A percentile compares a stretch with the other conserved stretches of the same genome.
Evolutionary conservation across 129 eudicot species (phyloP).

Genomic region (Ambrosia artemisiifolia): DNA sequence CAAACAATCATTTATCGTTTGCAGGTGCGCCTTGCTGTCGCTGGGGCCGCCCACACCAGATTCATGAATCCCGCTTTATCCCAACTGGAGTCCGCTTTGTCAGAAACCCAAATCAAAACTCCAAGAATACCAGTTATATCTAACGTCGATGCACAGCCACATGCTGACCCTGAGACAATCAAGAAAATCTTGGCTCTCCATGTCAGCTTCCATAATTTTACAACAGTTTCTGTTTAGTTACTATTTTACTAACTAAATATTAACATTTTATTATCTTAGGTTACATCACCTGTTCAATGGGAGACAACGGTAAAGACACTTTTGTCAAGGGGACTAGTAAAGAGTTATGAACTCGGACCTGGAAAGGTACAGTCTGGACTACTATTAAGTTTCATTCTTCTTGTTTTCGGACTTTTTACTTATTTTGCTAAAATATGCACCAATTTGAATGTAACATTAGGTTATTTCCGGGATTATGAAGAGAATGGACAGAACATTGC

Average conservation of each 20-base stretch:
- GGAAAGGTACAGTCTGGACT: conserved; percentile 62
- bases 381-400: neutral
- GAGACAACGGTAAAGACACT: conserved; percentile 85
- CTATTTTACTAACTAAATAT: no score
- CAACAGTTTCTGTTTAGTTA: neutral
- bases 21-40: conserved; percentile 94
- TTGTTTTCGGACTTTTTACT: neutral
- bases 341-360: conserved; percentile 93
- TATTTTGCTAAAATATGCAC: neutral
- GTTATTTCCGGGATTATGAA: conserved; percentile 83
- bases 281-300: conserved; percentile 98
- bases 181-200: conserved; percentile 93
- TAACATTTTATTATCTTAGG: conserved; percentile 37
- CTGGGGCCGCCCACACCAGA: conserved; percentile 93
- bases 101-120: conserved; percentile 61
- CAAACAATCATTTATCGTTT: neutral
- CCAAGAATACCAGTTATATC: conserved; percentile 96
- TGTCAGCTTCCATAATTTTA: conserved; percentile 28
- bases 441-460: conserved; percentile 32
- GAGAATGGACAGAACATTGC: conserved; percentile 70
- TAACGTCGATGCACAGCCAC: conserved; percentile 92
- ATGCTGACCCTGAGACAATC: conserved; percentile 80
- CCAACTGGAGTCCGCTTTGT: conserved; percentile 90
- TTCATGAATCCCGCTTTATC: conserved; percentile 92
- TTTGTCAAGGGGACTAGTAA: conserved; percentile 58